These are phyloP conservation scores for Alectoria sarmentosa DNA, from an alignment of 495 filamentous ascomycete species.

Conservation along the genomic window DNA sequence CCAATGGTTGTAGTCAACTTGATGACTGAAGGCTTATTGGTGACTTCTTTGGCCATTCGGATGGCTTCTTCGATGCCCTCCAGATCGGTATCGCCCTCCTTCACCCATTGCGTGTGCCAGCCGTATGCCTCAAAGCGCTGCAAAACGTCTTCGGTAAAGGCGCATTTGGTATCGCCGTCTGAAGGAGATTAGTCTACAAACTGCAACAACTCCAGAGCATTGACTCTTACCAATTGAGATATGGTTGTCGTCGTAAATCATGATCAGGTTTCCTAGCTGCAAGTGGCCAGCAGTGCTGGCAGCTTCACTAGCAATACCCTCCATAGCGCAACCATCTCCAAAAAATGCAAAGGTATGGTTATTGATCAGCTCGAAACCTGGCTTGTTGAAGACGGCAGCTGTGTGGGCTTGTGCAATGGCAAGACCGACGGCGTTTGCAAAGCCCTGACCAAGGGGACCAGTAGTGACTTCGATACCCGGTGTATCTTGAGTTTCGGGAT, in stretches of 20 bases:
- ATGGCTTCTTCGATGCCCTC: constrained; percentile 85
- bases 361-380: constrained; percentile 81
- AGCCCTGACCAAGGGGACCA: constrained; percentile 92
- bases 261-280: constrained; percentile 95
- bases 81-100: constrained; percentile 87
- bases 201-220: background rate
- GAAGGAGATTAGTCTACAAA: background rate
- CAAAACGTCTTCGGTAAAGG: constrained; percentile 95
- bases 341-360: constrained; percentile 97
- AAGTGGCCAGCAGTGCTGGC: constrained; percentile 89
- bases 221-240: constrained; percentile 70
- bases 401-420: constrained; percentile 92
- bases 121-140: constrained; percentile 97
- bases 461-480: constrained; percentile 97
- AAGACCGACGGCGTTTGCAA: constrained; percentile 91
- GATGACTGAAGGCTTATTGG: constrained; percentile 93
- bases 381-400: constrained; percentile 92
- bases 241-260: constrained; percentile 97
- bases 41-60: constrained; percentile 74
- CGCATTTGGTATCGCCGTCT: constrained; percentile 91
- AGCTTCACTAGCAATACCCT: constrained; percentile 93
- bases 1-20: constrained; percentile 97
- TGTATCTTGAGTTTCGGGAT: constrained; percentile 95
- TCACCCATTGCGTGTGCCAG: constrained; percentile 85
- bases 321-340: constrained; percentile 97